These are phyloP conservation scores for Blakeslea trispora DNA, from an alignment of 371 early-diverging fungal genomes.

Conservation along the genomic window DNA sequence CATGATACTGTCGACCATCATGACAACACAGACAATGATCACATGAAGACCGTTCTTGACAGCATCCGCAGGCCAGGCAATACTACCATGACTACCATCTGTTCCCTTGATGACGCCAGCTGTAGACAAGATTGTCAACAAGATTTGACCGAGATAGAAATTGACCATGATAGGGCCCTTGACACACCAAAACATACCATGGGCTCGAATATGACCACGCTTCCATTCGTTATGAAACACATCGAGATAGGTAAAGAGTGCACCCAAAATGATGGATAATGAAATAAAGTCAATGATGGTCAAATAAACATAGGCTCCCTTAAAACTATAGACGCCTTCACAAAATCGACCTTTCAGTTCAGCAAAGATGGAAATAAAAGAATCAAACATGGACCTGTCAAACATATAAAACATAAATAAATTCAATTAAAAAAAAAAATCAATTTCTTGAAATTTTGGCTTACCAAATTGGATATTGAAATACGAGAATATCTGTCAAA, in stretches of 20 bases:
- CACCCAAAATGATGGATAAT: slow-evolving; percentile 43
- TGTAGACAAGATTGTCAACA: slow-evolving; percentile 33
- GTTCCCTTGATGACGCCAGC: slow-evolving; percentile 42
- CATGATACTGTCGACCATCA: slow-evolving; percentile 39
- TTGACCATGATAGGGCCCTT: slow-evolving; percentile 54
- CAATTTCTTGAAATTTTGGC: not conserved
- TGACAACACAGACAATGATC: slow-evolving; percentile 40
- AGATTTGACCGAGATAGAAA: slow-evolving; percentile 50
- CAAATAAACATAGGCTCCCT: slow-evolving; percentile 49
- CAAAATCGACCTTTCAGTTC: slow-evolving; percentile 45
- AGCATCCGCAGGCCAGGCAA: slow-evolving; percentile 47
- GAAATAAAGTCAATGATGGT: slow-evolving; percentile 47
- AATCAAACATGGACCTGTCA: slow-evolving; percentile 40
- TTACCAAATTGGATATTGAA: slow-evolving; percentile 55
- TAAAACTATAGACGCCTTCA: slow-evolving; percentile 36
- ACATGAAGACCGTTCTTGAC: slow-evolving; percentile 49
- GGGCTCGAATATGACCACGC: slow-evolving; percentile 37
- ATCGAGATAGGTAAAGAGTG: slow-evolving; percentile 46
- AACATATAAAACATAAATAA: too few species aligned
- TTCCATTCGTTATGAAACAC: slow-evolving; percentile 44
- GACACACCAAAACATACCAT: slow-evolving; percentile 59
- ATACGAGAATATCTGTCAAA: slow-evolving; percentile 44
- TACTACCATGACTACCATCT: slow-evolving; percentile 30
- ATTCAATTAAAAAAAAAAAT: not conserved
- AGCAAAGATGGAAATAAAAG: slow-evolving; percentile 47